phyloP scores from a whole-genome alignment of 2,329 filamentous ascomycete species.

The Botrytis fragariae region DNA sequence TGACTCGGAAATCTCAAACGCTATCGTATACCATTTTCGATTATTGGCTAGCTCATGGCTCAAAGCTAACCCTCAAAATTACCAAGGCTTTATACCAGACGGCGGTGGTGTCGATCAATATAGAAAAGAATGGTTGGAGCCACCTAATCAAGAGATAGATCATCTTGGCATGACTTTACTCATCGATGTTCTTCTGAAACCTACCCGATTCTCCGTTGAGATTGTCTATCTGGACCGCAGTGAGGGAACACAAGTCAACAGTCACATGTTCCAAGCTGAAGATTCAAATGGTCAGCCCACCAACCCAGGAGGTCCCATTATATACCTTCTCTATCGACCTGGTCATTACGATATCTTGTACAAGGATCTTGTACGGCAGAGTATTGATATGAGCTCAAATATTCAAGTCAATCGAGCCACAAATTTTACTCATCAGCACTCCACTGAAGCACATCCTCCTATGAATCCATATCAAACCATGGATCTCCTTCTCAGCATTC shows the following conservation, averaged over 20 bases:
- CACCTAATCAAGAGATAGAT: constrained; percentile 80
- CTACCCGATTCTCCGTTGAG: constrained; percentile 75
- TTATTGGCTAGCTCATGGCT: constrained; percentile 83
- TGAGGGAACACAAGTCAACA: constrained; percentile 71
- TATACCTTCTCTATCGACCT: constrained; percentile 63
- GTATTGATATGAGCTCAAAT: constrained; percentile 35
- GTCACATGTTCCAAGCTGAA: constrained; percentile 43
- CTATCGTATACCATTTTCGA: constrained; percentile 82
- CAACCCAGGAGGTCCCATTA: constrained; percentile 47
- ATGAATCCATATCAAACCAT: constrained; percentile 41
- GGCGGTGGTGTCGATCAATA: constrained; percentile 62
- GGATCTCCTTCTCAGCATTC: constrained; percentile 34
- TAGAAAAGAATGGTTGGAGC: constrained; percentile 68
- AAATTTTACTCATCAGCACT: constrained; percentile 46
- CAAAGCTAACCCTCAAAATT: constrained; percentile 68
- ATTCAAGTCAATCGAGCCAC: constrained; percentile 55
- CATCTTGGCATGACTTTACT: constrained; percentile 80
- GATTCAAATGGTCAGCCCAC: constrained; percentile 40
- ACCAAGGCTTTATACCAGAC: constrained; percentile 68
- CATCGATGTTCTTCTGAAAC: constrained; percentile 75
- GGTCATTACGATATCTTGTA: constrained; percentile 97
- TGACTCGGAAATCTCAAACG: constrained; percentile 61
- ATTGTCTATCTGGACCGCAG: constrained; percentile 91
- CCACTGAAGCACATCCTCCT: constrained; percentile 41
- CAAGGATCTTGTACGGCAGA: constrained; percentile 45